These are phyloP conservation scores for Drechslera avenae DNA, from an alignment of 2,329 filamentous ascomycete species.

Conservation along the genomic window DNA sequence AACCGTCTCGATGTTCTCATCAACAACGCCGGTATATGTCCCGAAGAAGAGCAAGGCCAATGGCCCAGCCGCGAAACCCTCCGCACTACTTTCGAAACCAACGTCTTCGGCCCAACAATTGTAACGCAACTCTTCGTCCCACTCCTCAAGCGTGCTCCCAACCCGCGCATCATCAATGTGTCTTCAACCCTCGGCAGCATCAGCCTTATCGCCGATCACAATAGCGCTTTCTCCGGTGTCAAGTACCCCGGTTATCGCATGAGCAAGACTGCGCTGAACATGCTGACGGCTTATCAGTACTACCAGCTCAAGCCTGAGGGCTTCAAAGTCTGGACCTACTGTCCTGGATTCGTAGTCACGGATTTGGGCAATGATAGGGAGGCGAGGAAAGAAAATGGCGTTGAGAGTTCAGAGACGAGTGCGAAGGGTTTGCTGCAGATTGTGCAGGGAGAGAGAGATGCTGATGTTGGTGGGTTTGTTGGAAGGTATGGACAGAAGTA, in stretches of 20 bases:
- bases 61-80: constrained; percentile 26
- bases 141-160: constrained; percentile 39
- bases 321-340: constrained; percentile 39
- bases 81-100: constrained; percentile 42
- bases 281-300: constrained; percentile 45
- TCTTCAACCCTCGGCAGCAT: constrained; percentile 43
- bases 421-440: constrained; percentile 40
- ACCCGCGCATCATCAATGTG: constrained; percentile 46
- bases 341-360: constrained; percentile 41
- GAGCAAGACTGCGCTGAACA: constrained; percentile 46
- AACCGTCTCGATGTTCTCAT: constrained; percentile 74
- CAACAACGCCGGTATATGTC: constrained; percentile 76
- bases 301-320: constrained; percentile 44
- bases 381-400: constrained; percentile 15
- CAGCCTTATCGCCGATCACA: constrained; percentile 22
- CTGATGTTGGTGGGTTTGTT: constrained; percentile 33
- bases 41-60: constrained; percentile 5
- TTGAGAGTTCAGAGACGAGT: constrained; percentile 40
- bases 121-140: constrained; percentile 42
- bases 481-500: constrained; percentile 24
- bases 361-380: constrained; percentile 31
- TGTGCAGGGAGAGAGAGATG: constrained; percentile 38
- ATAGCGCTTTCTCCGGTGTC: constrained; percentile 1
- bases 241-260: constrained; percentile 35
- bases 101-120: constrained; percentile 44